phyloP scores from a whole-genome alignment of 129 eudicot species.

The Tagetes patula region DNA sequence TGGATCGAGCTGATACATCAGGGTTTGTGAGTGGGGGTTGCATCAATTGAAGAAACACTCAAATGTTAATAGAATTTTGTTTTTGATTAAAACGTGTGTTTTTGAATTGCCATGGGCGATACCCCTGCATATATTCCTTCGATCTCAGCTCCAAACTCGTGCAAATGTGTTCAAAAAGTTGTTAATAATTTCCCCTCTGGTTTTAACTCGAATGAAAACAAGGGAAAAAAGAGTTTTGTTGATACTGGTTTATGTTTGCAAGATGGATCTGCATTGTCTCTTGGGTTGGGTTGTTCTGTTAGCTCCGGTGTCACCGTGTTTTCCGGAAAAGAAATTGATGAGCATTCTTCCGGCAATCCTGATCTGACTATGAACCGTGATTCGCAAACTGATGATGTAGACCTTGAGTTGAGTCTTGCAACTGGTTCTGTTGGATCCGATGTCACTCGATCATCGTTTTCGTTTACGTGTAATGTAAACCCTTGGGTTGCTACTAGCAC shows the following conservation, averaged over 20 bases:
- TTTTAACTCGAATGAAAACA: constrained; percentile 26
- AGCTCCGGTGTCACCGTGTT: constrained; percentile 44
- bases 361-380: constrained; percentile 41
- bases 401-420: constrained; percentile 75
- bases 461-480: constrained; percentile 16
- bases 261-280: constrained; percentile 47
- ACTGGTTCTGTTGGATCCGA: constrained; percentile 64
- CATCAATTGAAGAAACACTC: constrained; percentile 4
- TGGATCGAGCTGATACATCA: constrained; percentile 39
- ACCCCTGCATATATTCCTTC: constrained; percentile 26
- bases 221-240: constrained; percentile 38
- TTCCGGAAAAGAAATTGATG: constrained; percentile 52
- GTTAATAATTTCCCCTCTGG: constrained; percentile 23
- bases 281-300: constrained; percentile 50
- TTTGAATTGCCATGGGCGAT: constrained; percentile 43
- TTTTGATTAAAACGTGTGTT: constrained; percentile 13
- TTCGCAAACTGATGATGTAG: constrained; percentile 41
- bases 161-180: constrained; percentile 26
- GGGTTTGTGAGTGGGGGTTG: constrained; percentile 40
- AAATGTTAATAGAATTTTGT: not conserved
- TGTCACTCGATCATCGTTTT: constrained; percentile 43
- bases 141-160: constrained; percentile 19
- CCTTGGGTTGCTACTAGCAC: constrained; percentile 16
- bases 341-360: constrained; percentile 43
- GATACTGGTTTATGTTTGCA: constrained; percentile 32